Evolutionary conservation across 148 eudicot species (phyloP).

Genomic region (Fallopia convolvulus): DNA sequence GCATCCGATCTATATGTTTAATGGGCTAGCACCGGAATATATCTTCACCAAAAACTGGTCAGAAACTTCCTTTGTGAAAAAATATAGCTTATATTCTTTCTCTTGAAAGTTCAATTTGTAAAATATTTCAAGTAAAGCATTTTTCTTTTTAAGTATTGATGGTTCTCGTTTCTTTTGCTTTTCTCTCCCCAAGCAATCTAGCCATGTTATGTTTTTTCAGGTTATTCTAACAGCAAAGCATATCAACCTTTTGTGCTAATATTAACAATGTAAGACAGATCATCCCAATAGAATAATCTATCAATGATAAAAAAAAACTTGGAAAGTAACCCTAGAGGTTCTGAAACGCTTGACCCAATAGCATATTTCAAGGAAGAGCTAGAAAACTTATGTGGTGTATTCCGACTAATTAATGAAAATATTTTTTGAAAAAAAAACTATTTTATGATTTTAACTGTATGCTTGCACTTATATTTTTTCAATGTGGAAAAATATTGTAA

Average conservation of each 20-base stretch:
- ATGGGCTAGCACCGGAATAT: too few species aligned
- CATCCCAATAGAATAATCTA: not conserved
- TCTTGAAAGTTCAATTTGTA: too few species aligned
- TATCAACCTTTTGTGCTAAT: not conserved
- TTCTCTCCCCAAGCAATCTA: not conserved
- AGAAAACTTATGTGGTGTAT: not conserved
- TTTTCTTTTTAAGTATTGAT: too few species aligned
- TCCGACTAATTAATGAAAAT: not conserved
- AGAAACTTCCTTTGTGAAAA: too few species aligned
- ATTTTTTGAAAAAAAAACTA: not conserved
- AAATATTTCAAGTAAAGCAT: too few species aligned
- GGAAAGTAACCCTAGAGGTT: not conserved
- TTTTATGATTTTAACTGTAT: not conserved
- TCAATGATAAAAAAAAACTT: not conserved
- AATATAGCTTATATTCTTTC: too few species aligned
- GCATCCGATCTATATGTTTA: too few species aligned
- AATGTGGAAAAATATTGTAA: not conserved
- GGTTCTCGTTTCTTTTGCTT: too few species aligned
- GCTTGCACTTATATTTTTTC: not conserved
- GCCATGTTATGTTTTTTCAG: not conserved
- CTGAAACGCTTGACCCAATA: not conserved
- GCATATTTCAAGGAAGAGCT: not conserved
- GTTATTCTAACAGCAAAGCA: not conserved
- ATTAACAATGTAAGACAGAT: not conserved
- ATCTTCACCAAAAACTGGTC: too few species aligned